A percentile compares a stretch with the other conserved stretches of the same genome.
These are phyloP conservation scores for Sclerotinia nivalis DNA, from an alignment of 2,329 filamentous ascomycete genomes.

Conservation along the genomic window DNA sequence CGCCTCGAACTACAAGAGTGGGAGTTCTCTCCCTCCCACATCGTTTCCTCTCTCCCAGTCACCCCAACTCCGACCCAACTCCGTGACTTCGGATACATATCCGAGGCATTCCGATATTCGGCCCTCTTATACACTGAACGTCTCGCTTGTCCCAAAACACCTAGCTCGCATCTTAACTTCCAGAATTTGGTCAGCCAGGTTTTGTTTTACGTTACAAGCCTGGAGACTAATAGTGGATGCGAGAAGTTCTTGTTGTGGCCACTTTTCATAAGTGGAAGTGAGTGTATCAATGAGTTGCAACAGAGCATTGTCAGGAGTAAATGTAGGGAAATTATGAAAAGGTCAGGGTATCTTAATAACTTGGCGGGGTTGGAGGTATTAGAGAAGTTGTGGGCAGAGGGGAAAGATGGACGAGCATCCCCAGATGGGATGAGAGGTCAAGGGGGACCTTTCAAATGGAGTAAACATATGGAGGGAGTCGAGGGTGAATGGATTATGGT, in stretches of 20 bases:
- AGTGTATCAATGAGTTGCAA: constrained; percentile 80
- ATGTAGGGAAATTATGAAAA: constrained; percentile 81
- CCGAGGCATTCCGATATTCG: constrained; percentile 86
- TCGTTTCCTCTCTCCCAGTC: constrained; percentile 53
- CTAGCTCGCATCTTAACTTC: constrained; percentile 74
- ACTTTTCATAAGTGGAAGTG: constrained; percentile 84
- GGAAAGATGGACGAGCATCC: constrained; percentile 21
- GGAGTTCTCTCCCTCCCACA: constrained; percentile 65
- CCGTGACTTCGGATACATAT: constrained; percentile 76
- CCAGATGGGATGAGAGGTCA: constrained; percentile 7
- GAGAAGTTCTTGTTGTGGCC: constrained; percentile 95
- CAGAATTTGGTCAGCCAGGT: constrained; percentile 81
- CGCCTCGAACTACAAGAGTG: constrained; percentile 75
- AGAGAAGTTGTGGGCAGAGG: constrained; percentile 72
- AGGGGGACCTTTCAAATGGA: constrained; percentile 39
- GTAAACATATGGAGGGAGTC: constrained; percentile 41
- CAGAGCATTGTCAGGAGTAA: constrained; percentile 76
- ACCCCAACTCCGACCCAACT: constrained; percentile 60
- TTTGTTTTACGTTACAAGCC: constrained; percentile 77
- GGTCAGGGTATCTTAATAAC: constrained; percentile 93
- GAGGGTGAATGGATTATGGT: constrained; percentile 70
- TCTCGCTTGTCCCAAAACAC: constrained; percentile 72
- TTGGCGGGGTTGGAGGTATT: constrained; percentile 80
- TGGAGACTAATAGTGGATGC: constrained; percentile 69
- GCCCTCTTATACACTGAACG: constrained; percentile 89